Evolutionary conservation across 2,329 filamentous ascomycete species (phyloP).

Genomic region (Clarireedia monteithiana): DNA sequence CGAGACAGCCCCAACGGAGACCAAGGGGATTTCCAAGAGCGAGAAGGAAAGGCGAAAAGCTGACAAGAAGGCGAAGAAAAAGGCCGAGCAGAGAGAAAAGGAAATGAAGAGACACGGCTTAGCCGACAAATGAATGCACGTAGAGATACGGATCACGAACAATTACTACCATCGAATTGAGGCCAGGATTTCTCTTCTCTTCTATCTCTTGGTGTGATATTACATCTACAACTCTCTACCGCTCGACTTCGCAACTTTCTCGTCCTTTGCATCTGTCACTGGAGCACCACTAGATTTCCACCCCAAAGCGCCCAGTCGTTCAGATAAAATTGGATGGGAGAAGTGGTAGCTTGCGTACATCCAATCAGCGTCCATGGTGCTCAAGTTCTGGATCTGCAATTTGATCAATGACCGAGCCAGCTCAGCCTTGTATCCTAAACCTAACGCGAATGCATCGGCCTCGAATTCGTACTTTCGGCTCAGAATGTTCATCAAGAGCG

Average conservation of each 20-base stretch:
- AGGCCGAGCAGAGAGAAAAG: slow-evolving; percentile 53
- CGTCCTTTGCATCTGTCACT: slow-evolving; percentile 36
- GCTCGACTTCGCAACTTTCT: slow-evolving; percentile 59
- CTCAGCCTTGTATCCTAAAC: slow-evolving; percentile 75
- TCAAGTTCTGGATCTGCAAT: slow-evolving; percentile 95
- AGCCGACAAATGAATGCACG: slow-evolving; percentile 13
- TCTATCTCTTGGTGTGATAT: slow-evolving; percentile 3
- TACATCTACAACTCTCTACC: slow-evolving; percentile 63
- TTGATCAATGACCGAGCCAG: slow-evolving; percentile 87
- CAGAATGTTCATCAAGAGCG: slow-evolving; percentile 91
- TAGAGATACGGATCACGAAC: slow-evolving; percentile 6
- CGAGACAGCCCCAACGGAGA: slow-evolving; percentile 18
- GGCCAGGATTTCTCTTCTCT: background rate
- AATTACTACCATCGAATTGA: slow-evolving; percentile 4
- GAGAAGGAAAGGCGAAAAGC: slow-evolving; percentile 33
- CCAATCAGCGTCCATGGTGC: slow-evolving; percentile 98
- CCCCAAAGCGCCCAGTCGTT: slow-evolving; percentile 82
- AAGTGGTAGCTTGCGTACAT: slow-evolving; percentile 98
- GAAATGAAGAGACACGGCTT: slow-evolving; percentile 41
- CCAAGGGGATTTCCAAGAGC: slow-evolving; percentile 15
- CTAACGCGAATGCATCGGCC: slow-evolving; percentile 82
- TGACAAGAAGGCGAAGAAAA: slow-evolving; percentile 37
- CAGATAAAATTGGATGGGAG: slow-evolving; percentile 91
- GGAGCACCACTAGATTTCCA: slow-evolving; percentile 51
- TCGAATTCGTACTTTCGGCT: slow-evolving; percentile 94